Percentiles rank a stretch among this genome's conserved stretches.
These are phyloP conservation scores for Wickerhamomyces alni DNA, from an alignment of 805 yeast genomes.

Conservation along the genomic window DNA sequence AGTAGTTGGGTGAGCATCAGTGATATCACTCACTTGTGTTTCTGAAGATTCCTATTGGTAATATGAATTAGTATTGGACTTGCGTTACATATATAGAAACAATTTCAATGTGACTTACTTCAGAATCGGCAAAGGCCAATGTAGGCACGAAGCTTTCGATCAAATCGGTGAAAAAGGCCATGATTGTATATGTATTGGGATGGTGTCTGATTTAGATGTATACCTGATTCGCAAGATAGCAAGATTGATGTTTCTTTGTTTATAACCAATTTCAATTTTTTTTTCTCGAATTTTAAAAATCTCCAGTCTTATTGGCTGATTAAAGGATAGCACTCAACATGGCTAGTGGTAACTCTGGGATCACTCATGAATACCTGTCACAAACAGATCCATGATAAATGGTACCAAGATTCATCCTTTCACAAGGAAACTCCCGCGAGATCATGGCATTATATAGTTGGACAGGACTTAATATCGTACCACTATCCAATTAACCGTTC, in stretches of 20 bases:
- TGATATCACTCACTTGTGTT: slow-evolving; percentile 4
- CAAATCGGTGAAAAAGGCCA: slow-evolving; percentile 39
- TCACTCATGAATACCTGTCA: too few species aligned
- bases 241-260: background rate
- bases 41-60: slow-evolving; percentile 1
- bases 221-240: too few species aligned
- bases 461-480: background rate
- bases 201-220: too few species aligned
- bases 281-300: slow-evolving; percentile 1
- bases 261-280: background rate
- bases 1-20: slow-evolving; percentile 8
- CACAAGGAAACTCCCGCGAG: too few species aligned
- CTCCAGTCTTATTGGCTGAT: background rate
- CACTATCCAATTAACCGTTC: background rate
- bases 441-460: too few species aligned
- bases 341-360: too few species aligned
- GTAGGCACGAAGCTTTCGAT: slow-evolving; percentile 76
- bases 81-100: slow-evolving; percentile 6
- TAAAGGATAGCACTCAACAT: too few species aligned
- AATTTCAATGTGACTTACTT: slow-evolving; percentile 3
- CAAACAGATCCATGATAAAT: too few species aligned
- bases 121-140: slow-evolving; percentile 70
- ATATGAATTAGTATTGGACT: slow-evolving; percentile 1
- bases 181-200: background rate
- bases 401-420: too few species aligned